Percentiles rank a stretch among this genome's conserved stretches.
These are phyloP conservation scores for Halenospora varia DNA, from an alignment of 495 filamentous ascomycete species.

Conservation along the genomic window DNA sequence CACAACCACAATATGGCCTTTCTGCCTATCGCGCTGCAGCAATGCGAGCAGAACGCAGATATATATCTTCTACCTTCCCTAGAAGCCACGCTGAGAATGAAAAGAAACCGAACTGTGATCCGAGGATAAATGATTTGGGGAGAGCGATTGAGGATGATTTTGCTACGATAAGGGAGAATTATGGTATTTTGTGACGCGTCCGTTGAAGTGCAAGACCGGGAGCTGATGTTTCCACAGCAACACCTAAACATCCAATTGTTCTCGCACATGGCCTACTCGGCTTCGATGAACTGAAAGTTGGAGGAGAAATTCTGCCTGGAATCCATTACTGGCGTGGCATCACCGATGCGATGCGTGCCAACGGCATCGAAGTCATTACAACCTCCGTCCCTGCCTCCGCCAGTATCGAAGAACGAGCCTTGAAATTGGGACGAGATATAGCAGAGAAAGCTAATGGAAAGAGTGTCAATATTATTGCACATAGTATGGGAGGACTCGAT, in stretches of 20 bases:
- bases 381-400: conserved; percentile 74
- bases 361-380: conserved; percentile 75
- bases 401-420: conserved; percentile 73
- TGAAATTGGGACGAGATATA: conserved; percentile 61
- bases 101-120: conserved; percentile 40
- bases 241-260: conserved; percentile 68
- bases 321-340: conserved; percentile 94
- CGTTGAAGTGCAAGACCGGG: not conserved
- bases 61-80: conserved; percentile 3
- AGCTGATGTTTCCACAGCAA: conserved; percentile 32
- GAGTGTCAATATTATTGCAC: conserved; percentile 86
- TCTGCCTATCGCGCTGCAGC: too few species aligned
- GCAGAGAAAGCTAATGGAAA: conserved; percentile 61
- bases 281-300: conserved; percentile 78
- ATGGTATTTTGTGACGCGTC: conserved; percentile 46
- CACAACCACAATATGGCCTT: conserved; percentile 1
- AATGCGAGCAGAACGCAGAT: too few species aligned
- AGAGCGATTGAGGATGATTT: conserved; percentile 75
- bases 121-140: conserved; percentile 58
- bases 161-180: conserved; percentile 62
- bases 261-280: conserved; percentile 90
- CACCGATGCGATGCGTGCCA: conserved; percentile 65
- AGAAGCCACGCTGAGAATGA: conserved; percentile 13
- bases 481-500: conserved; percentile 75
- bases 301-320: conserved; percentile 64